A percentile compares a stretch with the other conserved stretches of the same genome.
Evolutionary conservation across 305 asterid genomes (phyloP).

Genomic region (Petunia hybrid): DNA sequence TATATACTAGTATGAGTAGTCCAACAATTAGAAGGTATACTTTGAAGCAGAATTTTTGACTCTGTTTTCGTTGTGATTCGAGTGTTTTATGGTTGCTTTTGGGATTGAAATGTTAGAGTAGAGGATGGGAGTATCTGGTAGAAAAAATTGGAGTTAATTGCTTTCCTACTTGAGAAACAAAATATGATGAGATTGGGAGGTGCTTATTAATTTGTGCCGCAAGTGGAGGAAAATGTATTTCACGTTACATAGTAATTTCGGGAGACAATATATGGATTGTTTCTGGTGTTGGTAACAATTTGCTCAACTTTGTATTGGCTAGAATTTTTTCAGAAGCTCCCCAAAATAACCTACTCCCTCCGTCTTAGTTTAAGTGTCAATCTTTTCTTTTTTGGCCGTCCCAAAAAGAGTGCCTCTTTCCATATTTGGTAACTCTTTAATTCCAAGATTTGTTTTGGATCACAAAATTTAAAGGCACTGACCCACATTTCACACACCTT

Average conservation of each 20-base stretch:
- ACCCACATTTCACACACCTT: no score
- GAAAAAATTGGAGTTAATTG: conserved; percentile 5
- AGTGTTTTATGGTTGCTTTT: not conserved
- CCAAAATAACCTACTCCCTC: not conserved
- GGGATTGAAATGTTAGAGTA: conserved; percentile 8
- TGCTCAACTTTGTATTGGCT: not conserved
- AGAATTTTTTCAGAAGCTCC: conserved; percentile 15
- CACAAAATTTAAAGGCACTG: no score
- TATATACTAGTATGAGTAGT: conserved; percentile 18
- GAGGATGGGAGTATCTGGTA: conserved; percentile 6
- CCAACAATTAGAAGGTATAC: conserved; percentile 13
- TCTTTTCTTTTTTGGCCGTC: no score
- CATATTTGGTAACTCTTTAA: no score
- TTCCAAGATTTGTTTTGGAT: no score
- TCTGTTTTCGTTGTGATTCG: not conserved
- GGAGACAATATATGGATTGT: conserved; percentile 17
- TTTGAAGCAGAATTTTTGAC: conserved; percentile 19
- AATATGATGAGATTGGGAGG: not conserved
- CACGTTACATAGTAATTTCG: not conserved
- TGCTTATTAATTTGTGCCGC: not conserved
- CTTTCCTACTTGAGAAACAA: conserved; percentile 11
- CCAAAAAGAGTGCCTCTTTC: no score
- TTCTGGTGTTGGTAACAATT: conserved; percentile 22
- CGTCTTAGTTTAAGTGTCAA: no score
- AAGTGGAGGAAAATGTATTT: conserved; percentile 4